Conservation (phyloP, 352 stramenopile species). For the Globisporangium orthogonon region DNA sequence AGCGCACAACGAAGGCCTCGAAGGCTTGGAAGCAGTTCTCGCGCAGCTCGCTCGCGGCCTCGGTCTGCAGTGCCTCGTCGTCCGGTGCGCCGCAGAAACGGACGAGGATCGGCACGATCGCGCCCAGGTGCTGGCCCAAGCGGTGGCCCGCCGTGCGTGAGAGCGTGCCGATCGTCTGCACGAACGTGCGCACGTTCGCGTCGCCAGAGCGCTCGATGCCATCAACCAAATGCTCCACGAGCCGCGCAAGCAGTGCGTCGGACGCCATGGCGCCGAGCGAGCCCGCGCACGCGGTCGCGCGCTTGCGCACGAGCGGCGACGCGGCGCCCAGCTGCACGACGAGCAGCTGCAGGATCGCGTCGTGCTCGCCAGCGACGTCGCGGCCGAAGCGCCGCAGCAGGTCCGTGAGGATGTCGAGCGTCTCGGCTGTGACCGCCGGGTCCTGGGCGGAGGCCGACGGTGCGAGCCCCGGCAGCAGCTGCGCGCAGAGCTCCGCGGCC, state of each 20-base stretch:
- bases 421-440: slow-evolving; percentile 88
- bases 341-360: slow-evolving; percentile 85
- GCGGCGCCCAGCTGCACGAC: slow-evolving; percentile 79
- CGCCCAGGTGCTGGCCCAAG: slow-evolving; percentile 92
- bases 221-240: slow-evolving; percentile 90
- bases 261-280: slow-evolving; percentile 94
- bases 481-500: slow-evolving; percentile 55
- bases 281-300: slow-evolving; percentile 92
- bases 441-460: slow-evolving; percentile 44
- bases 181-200: slow-evolving; percentile 88
- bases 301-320: slow-evolving; percentile 92
- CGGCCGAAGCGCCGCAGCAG: slow-evolving; percentile 95
- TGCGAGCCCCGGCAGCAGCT: slow-evolving; percentile 53
- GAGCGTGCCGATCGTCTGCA: slow-evolving; percentile 97
- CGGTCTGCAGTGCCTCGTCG: slow-evolving; percentile 91
- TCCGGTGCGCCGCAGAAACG: slow-evolving; percentile 91
- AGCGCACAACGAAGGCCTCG: slow-evolving; percentile 95
- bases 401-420: slow-evolving; percentile 96
- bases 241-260: slow-evolving; percentile 90
- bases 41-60: slow-evolving; percentile 92
- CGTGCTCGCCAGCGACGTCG: slow-evolving; percentile 83
- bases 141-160: slow-evolving; percentile 94
- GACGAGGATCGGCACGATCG: slow-evolving; percentile 95
- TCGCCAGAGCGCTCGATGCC: slow-evolving; percentile 64
- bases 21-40: slow-evolving; percentile 98